These are phyloP conservation scores for Backusella australiensis DNA, from an alignment of 192 early-diverging fungal genomes.

Conservation along the genomic window DNA sequence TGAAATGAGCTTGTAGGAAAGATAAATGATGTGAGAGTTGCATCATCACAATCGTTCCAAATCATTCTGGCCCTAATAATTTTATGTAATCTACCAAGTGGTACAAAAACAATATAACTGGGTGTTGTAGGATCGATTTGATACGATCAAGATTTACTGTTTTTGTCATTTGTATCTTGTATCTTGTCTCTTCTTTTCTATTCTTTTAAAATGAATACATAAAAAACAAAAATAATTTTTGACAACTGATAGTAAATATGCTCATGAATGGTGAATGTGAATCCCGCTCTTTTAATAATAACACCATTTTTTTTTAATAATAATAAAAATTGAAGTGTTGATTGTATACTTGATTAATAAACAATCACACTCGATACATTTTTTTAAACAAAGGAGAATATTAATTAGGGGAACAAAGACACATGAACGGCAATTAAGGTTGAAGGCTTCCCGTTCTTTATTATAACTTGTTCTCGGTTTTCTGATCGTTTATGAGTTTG, in stretches of 20 bases:
- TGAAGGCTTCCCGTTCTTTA: background rate
- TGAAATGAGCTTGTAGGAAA: background rate
- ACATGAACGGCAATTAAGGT: background rate
- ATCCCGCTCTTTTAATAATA: background rate
- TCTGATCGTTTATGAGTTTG: background rate
- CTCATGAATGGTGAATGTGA: background rate
- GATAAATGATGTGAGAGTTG: background rate
- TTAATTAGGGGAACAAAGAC: background rate
- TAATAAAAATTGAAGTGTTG: no score
- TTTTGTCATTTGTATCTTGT: background rate
- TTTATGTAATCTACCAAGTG: background rate
- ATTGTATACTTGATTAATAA: background rate
- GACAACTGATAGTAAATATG: background rate
- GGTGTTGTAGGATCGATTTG: slow-evolving; percentile 1
- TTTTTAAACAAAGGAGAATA: background rate
- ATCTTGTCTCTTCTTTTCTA: background rate
- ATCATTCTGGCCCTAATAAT: background rate
- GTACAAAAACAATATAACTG: background rate
- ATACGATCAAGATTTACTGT: background rate
- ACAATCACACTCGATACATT: background rate
- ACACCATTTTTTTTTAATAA: background rate
- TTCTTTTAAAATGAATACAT: background rate
- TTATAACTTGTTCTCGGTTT: background rate
- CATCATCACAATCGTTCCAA: background rate
- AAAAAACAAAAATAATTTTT: background rate